A percentile compares a stretch with the other conserved stretches of the same genome.
phyloP scores from a whole-genome alignment of 1,284 basidiomycete genomes.

The Vanrija sp. region DNA sequence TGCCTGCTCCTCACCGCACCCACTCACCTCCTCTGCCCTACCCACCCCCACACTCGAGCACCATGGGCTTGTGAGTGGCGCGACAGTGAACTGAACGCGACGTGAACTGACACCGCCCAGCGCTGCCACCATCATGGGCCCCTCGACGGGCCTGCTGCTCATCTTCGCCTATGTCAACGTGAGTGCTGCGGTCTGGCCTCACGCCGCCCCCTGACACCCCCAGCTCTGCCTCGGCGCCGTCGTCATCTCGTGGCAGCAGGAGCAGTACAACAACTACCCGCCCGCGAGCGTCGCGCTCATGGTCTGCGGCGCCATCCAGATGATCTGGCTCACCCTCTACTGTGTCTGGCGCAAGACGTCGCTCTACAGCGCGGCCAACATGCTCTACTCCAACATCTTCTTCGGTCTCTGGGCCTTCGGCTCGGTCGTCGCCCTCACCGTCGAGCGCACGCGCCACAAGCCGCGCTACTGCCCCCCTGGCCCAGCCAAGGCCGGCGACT shows the following conservation, averaged over 20 bases:
- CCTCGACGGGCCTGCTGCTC: not conserved
- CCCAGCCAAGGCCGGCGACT: constrained; percentile 11
- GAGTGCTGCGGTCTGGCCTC: constrained; percentile 3
- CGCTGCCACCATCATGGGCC: too few species aligned
- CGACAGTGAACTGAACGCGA: too few species aligned
- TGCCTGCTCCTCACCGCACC: too few species aligned
- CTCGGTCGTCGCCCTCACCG: constrained; percentile 23
- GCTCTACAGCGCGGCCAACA: constrained; percentile 18
- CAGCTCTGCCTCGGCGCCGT: constrained; percentile 2
- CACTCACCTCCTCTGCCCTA: too few species aligned
- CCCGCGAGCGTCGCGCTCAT: constrained; percentile 29
- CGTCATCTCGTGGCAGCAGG: constrained; percentile 19
- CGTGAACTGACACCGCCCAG: too few species aligned
- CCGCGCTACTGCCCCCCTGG: constrained; percentile 18
- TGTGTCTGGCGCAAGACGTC: constrained; percentile 12
- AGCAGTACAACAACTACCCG: constrained; percentile 19
- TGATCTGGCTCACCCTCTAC: constrained; percentile 17
- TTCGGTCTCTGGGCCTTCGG: constrained; percentile 24
- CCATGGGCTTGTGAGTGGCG: constrained; percentile 2
- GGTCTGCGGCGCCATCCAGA: constrained; percentile 22
- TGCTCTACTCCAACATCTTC: constrained; percentile 17
- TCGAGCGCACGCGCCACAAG: constrained; percentile 13
- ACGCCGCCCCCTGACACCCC: constrained; percentile 11
- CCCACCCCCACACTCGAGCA: not conserved
- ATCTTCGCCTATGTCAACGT: constrained; percentile 7